Conservation (phyloP, 2,329 filamentous ascomycete genomes). For the Sphaerulina populicola region DNA sequence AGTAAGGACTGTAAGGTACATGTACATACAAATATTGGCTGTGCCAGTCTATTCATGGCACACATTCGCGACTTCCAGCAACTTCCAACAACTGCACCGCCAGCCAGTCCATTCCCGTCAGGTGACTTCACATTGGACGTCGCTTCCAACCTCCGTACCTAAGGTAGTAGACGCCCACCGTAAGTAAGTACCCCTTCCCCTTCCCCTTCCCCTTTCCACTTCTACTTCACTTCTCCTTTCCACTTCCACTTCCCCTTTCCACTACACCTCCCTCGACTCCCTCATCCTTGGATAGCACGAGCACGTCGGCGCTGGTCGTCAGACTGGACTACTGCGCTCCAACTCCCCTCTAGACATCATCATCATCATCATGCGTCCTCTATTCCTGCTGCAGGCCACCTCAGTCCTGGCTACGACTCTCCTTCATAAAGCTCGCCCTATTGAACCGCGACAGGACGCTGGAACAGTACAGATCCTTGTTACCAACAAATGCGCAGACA, state of each 20-base stretch:
- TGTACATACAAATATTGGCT: background rate
- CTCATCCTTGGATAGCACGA: background rate
- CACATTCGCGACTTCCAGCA: background rate
- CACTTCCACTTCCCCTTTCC: background rate
- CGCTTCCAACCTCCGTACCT: background rate
- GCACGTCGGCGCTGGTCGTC: constrained; percentile 5
- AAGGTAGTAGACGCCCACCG: background rate
- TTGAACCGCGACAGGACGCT: background rate
- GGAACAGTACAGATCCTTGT: constrained; percentile 50
- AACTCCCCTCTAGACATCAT: background rate
- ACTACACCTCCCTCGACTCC: background rate
- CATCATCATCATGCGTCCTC: background rate
- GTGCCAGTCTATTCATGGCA: background rate
- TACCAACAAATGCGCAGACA: constrained; percentile 62
- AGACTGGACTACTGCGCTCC: background rate
- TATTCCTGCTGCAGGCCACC: background rate
- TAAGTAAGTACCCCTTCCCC: background rate
- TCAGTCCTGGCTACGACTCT: background rate
- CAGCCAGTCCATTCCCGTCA: constrained; percentile 3
- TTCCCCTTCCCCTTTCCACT: no score
- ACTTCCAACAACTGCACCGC: constrained; percentile 2
- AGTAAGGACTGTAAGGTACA: background rate
- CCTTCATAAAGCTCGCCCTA: background rate
- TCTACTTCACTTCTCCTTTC: no score
- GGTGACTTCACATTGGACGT: background rate